These are phyloP conservation scores for Novymonas esmeraldas DNA, from an alignment of 208 protist species.

Conservation along the genomic window DNA sequence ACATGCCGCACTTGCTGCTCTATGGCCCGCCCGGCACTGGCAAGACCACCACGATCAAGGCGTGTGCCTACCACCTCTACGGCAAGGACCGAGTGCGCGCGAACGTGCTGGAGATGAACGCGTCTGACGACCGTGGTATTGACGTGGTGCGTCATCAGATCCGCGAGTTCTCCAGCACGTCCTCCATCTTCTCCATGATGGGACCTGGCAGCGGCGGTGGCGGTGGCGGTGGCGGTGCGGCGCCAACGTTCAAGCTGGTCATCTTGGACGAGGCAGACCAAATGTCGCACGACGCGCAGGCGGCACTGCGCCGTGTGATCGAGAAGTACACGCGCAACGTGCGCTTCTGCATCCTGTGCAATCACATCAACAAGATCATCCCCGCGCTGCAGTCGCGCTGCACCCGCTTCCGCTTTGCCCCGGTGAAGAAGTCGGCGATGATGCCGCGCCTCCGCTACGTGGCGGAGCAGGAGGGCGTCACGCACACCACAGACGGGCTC, in stretches of 20 bases:
- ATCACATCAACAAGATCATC: constrained; percentile 98
- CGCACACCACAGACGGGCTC: constrained; percentile 84
- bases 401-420: constrained; percentile 98
- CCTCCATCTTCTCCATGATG: constrained; percentile 92
- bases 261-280: constrained; percentile 99
- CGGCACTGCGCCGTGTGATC: constrained; percentile 98
- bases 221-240: not conserved
- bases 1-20: constrained; percentile 98
- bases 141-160: constrained; percentile 98
- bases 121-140: constrained; percentile 99
- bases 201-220: constrained; percentile 1
- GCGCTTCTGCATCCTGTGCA: constrained; percentile 99
- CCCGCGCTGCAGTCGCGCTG: constrained; percentile 97
- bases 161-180: constrained; percentile 97
- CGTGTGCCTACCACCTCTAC: constrained; percentile 93
- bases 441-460: constrained; percentile 85
- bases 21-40: constrained; percentile 97
- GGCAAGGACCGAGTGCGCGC: constrained; percentile 87
- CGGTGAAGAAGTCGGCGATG: constrained; percentile 90
- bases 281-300: constrained; percentile 98
- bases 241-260: constrained; percentile 95
- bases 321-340: constrained; percentile 98
- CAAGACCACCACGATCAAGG: constrained; percentile 91
- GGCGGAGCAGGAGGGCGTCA: constrained; percentile 83
- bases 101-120: constrained; percentile 97